Evolutionary conservation across 1,139 yeast species (phyloP).

Genomic region (Pichia terricola): DNA sequence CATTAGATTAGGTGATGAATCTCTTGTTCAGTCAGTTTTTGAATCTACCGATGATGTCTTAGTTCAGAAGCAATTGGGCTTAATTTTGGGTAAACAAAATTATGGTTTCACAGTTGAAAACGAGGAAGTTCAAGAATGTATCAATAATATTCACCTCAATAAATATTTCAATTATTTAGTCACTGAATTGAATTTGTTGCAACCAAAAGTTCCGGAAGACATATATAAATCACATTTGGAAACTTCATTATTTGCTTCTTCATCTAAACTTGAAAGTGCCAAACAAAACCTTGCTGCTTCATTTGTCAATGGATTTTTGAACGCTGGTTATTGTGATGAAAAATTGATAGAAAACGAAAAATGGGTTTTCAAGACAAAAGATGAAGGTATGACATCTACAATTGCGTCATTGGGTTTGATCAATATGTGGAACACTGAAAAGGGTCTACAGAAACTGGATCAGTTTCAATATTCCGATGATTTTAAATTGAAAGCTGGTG

Average conservation of each 20-base stretch:
- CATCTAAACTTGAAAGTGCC: constrained; percentile 76
- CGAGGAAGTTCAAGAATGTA: constrained; percentile 76
- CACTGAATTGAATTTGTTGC: constrained; percentile 78
- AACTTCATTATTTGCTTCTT: constrained; percentile 36
- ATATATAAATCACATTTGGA: constrained; percentile 87
- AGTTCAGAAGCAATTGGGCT: constrained; percentile 83
- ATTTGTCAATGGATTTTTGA: constrained; percentile 85
- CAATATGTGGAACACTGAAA: constrained; percentile 84
- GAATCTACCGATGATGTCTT: constrained; percentile 60
- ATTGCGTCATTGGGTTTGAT: constrained; percentile 89
- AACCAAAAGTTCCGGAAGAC: constrained; percentile 93
- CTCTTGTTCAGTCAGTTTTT: constrained; percentile 69
- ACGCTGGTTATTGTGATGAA: constrained; percentile 85
- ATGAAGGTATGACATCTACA: constrained; percentile 86
- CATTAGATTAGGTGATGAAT: constrained; percentile 76
- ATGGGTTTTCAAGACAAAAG: constrained; percentile 91
- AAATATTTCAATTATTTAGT: constrained; percentile 75
- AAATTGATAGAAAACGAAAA: constrained; percentile 61
- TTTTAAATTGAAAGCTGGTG: constrained; percentile 90
- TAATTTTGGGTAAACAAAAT: constrained; percentile 81
- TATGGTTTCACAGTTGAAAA: constrained; percentile 61
- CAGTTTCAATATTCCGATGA: constrained; percentile 82
- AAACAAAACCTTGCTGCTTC: constrained; percentile 94
- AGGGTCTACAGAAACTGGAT: constrained; percentile 84
- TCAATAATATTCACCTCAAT: constrained; percentile 69